phyloP scores from a whole-genome alignment of 129 eudicot genomes.

The Ambrosia trifida region DNA sequence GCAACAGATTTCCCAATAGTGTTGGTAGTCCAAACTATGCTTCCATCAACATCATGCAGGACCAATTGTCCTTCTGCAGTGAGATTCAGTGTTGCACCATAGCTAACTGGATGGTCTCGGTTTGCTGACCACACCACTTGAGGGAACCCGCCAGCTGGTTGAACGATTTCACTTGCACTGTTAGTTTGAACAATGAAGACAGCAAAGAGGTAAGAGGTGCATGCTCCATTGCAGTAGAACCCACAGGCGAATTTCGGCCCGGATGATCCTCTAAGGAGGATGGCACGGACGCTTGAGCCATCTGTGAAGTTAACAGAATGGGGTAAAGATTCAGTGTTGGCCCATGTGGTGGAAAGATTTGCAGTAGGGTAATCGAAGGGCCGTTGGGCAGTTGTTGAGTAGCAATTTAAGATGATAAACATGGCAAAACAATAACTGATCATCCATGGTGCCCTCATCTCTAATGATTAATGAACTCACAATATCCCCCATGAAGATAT shows the following conservation, averaged over 20 bases:
- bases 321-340: not conserved
- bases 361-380: not conserved
- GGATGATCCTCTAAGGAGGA: not conserved
- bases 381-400: not conserved
- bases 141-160: not conserved
- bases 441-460: not conserved
- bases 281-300: not conserved
- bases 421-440: not conserved
- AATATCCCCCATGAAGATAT: too few relatives aligned
- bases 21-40: constrained; percentile 32
- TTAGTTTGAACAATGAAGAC: not conserved
- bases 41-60: constrained; percentile 32
- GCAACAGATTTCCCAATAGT: constrained; percentile 11
- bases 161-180: not conserved
- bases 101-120: constrained; percentile 22
- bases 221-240: constrained; percentile 23
- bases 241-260: constrained; percentile 13
- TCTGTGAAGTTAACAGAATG: not conserved
- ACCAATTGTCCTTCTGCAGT: constrained; percentile 27
- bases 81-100: constrained; percentile 26
- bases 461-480: too few relatives aligned
- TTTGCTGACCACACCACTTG: constrained; percentile 40
- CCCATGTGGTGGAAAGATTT: constrained; percentile 15
- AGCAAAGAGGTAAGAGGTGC: constrained; percentile 13
- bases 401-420: not conserved